Base-by-base conservation (phyloP, 2,329 filamentous ascomycete genomes). In the Aspergillus phoenicis region DNA sequence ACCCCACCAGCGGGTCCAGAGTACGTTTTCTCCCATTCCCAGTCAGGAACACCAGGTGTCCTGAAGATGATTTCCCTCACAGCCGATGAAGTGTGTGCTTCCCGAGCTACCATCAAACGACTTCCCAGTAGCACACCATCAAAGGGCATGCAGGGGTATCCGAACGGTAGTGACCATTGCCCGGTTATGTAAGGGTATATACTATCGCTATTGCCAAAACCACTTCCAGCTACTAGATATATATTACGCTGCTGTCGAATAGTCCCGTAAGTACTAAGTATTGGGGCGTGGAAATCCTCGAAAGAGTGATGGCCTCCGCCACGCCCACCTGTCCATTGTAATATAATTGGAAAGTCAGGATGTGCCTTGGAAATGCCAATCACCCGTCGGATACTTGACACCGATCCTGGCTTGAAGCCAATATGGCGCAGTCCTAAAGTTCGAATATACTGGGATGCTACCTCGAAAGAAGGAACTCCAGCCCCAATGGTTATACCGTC, bases 311-410 rank as follows among this genome's bases (percentile, higher is more conserved):
- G 93, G 60, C 93, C 93, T 81, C 93, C 93, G 67, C 93, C 93
- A 78, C 93, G 90, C 43, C 93, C 93, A 73, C 93, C 93, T 62
- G 93, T 97, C 93, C 93, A 97, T 79, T 97, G 93, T 64, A 97
- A 82, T 57, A 97, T 87, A 56, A 97, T 86, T n/a, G 93, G 93
- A 83, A 97, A 97, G 28, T 86, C 89, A 2, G 93, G 93, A 75
- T 97, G 95, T n/a, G 91, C 91, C 79, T 91, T 95, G 66, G 93
- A 93, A 71, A 97, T 93, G 77, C 96, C 95, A 78, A 97, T 89
- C 61, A 96, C 91, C 33, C 90, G 83, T 73, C 95, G 91, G 65
- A 97, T 96, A 2, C 90, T 91, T 64, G 96, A 91, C 52, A 89
- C 84, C 15, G 93, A 96, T 62, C 93, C 93, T 30, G 93, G 93